Base-by-base conservation (phyloP, 768 basidiomycete genomes). In the Astraeus odoratus region DNA sequence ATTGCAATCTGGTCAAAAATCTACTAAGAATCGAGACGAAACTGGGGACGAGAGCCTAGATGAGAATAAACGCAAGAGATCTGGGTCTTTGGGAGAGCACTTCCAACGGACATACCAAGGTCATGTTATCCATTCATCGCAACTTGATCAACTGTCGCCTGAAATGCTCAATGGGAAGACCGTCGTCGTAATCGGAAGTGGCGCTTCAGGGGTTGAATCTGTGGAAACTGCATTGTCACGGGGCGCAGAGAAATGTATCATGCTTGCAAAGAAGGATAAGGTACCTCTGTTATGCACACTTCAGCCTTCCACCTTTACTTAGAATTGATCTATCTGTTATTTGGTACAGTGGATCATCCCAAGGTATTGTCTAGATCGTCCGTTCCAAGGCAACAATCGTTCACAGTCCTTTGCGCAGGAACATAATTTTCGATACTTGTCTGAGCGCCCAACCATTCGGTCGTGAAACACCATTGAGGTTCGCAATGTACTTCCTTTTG, bases 391-490 rank as follows among this genome's bases (percentile, higher is more conserved):
- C 10, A 0, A 2, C 19, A 19, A 26, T 9, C 18, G 8, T 16
- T 20, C n/a, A 12, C 15, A 25, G 26, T 39, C 16, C 26, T 19
- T 30, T 8, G 39, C 25, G 50, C 2, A 43, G 64, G 19, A 76
- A 77, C 45, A 67, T 73, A 5, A 34, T 75, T 38, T 50, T 80
- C 38, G 76, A 78, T 51, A 71, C 68, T 2, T 48, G 67, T 26
- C 64, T 78, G 34, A 65, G 74, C 2, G 64, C 68, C 23, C 75
- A 77, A 52, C 75, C 76, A 0, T 77, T 77, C 50, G 76, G 76
- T 4, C 61, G 70, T 6, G 64, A 78, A 53, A 76, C 75, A 70
- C 72, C 74, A 7, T 55, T 74, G 24, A 74, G 71, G 69, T 71
- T 24, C 23, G 54, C 51, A 10, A 27, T 10, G 8, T 9, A 27